These are phyloP conservation scores for Cystofilobasidium bisporidii DNA, from an alignment of 768 basidiomycete species.

Conservation along the genomic window DNA sequence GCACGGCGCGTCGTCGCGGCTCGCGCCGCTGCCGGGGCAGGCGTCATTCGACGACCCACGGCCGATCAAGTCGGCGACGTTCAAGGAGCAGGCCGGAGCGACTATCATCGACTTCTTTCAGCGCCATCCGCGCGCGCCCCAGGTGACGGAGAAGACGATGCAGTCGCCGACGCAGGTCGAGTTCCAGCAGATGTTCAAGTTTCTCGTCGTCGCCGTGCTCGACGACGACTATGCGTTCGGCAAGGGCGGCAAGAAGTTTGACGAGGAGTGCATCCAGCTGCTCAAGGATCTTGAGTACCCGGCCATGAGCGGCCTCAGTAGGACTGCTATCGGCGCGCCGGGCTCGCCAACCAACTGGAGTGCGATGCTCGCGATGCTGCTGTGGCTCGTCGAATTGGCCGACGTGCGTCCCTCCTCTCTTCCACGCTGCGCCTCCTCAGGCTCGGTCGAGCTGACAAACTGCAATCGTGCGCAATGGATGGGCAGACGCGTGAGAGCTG, in stretches of 20 bases:
- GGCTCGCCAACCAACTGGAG: conserved; percentile 93
- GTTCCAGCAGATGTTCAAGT: conserved; percentile 73
- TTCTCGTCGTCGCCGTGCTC: conserved; percentile 53
- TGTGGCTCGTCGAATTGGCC: conserved; percentile 83
- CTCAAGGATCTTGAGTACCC: conserved; percentile 75
- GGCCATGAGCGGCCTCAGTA: conserved; percentile 63
- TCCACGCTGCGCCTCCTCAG: too few relatives aligned
- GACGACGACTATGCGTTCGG: conserved; percentile 59
- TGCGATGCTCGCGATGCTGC: conserved; percentile 68
- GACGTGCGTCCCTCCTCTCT: conserved; percentile 47
- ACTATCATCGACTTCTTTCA: conserved; percentile 59
- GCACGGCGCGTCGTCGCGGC: background rate
- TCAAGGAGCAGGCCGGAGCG: conserved; percentile 60
- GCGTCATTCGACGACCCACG: conserved; percentile 57
- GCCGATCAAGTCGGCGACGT: conserved; percentile 64
- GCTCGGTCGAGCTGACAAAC: too few relatives aligned
- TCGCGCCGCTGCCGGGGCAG: conserved; percentile 11
- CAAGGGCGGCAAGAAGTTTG: conserved; percentile 51
- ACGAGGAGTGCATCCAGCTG: conserved; percentile 72
- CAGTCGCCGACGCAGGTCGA: conserved; percentile 74
- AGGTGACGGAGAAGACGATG: conserved; percentile 57
- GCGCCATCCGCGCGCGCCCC: conserved; percentile 34
- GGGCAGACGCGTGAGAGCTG: conserved; percentile 43
- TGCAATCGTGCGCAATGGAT: too few relatives aligned
- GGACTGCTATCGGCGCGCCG: conserved; percentile 76